Evolutionary conservation across 768 basidiomycete species (phyloP).

Genomic region (Tricholoma matsutake): DNA sequence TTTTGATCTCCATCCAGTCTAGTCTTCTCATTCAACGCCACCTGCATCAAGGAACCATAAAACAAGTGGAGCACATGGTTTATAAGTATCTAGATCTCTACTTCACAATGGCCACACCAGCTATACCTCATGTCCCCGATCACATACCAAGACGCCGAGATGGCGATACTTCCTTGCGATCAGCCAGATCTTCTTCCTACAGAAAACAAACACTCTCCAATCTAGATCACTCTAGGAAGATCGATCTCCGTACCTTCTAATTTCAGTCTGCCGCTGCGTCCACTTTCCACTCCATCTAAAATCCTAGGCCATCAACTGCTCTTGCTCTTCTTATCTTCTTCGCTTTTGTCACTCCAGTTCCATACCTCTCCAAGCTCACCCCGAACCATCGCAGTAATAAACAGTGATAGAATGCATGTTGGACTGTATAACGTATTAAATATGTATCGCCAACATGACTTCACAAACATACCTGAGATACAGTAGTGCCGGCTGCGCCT

Average conservation of each 20-base stretch:
- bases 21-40: too few relatives aligned
- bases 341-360: conserved; percentile 64
- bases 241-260: too few relatives aligned
- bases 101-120: too few relatives aligned
- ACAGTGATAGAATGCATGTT: conserved; percentile 71
- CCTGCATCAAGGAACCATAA: too few relatives aligned
- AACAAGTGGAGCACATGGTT: too few relatives aligned
- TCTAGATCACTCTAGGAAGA: not conserved
- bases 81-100: too few relatives aligned
- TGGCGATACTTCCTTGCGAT: not conserved
- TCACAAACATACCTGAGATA: conserved; percentile 70
- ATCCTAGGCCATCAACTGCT: conserved; percentile 1
- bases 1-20: too few relatives aligned
- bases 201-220: not conserved
- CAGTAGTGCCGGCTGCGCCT: conserved; percentile 88
- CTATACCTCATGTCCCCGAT: not conserved
- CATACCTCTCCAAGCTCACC: conserved; percentile 74
- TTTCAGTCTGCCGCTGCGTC: too few relatives aligned
- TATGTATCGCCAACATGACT: not conserved
- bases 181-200: not conserved
- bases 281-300: too few relatives aligned
- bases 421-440: conserved; percentile 43
- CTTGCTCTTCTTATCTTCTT: conserved; percentile 12
- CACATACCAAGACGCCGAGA: not conserved
- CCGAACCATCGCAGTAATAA: conserved; percentile 50